A percentile compares a stretch with the other conserved stretches of the same genome.
Conservation (phyloP, 768 basidiomycete genomes). For the Cystobasidium onofrii region DNA sequence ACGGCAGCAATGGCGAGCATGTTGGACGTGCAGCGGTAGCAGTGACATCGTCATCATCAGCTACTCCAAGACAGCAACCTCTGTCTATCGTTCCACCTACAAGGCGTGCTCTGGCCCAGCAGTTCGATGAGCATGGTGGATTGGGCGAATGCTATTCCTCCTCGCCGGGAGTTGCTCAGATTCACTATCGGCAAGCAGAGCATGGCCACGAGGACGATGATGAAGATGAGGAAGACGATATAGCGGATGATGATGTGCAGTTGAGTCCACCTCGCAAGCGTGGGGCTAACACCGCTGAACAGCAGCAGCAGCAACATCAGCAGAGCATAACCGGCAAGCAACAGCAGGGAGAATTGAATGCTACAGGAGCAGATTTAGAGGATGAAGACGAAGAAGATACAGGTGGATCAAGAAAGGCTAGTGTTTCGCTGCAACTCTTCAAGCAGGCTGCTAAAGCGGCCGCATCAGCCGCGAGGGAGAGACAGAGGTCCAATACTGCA, state of each 20-base stretch:
- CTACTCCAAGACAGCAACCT: not conserved
- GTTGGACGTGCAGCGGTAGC: not conserved
- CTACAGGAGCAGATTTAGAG: too few relatives aligned
- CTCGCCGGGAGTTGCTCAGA: slow-evolving; percentile 9
- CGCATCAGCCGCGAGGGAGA: slow-evolving; percentile 26
- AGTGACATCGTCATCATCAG: not conserved
- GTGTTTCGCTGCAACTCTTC: slow-evolving; percentile 24
- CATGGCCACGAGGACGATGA: slow-evolving; percentile 27
- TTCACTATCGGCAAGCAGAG: slow-evolving; percentile 22
- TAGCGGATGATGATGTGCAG: not conserved
- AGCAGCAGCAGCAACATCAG: not conserved
- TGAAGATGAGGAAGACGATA: not conserved
- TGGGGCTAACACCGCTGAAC: not conserved
- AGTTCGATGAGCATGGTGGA: not conserved
- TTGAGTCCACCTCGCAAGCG: not conserved
- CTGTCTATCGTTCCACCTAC: not conserved
- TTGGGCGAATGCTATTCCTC: not conserved
- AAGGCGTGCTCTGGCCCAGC: not conserved
- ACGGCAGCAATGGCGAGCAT: not conserved
- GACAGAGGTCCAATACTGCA: not conserved
- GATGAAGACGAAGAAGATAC: too few relatives aligned
- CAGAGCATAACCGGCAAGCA: not conserved
- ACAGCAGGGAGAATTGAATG: not conserved
- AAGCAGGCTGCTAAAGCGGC: slow-evolving; percentile 26
- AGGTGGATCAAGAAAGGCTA: slow-evolving; percentile 7